Evolutionary conservation across 2,329 filamentous ascomycete species (phyloP), one percentile per base, ranked within the genome.

Genomic region (Lachnellula occidentalis): DNA sequence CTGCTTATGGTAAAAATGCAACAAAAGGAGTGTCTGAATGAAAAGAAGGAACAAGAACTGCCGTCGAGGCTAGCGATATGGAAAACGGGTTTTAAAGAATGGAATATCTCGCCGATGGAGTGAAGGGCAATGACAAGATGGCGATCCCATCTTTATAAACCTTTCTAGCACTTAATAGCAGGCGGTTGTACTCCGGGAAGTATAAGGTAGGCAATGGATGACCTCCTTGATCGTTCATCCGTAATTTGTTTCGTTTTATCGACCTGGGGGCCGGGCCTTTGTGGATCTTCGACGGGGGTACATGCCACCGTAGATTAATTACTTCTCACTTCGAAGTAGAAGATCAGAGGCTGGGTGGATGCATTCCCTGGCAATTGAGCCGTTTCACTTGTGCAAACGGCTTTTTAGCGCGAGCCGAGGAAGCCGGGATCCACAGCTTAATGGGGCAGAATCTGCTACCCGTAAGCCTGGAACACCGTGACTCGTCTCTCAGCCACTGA

Each of bases 231-330:
- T 39, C 1, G 34, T 48, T 48, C 24, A 21, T 41, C 34, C 43
- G 19, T 41, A 53, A 53, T 53, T 53, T 53, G 43, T 53, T 53
- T 53, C 31, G 43, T 41, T 53, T 47, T 47, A 48, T 34, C 34
- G 46, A 14, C 15, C 45, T 31, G 34, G 19, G 34, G 19, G 34
- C 31, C 6, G 15, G 14, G 11, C 5, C 15, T n/a, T 39, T 15
- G 50, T 47, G 50, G 50, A 53, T 53, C 50, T 39, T 43, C 19
- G 42, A 34, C 42, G 42, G 45, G 45, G 36, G 42, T 31, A 27
- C 27, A 31, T 31, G 9, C 8, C 27, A 31, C 27, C 27, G 17
- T 46, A 42, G 19, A 47, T 15, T 14, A 52, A 46, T 9, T 52
- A n/a, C n/a, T n/a, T n/a, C n/a, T n/a, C n/a, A n/a, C n/a, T n/a